Conservation (phyloP, 441 rosid genomes). For the Gossypium gossypioides region DNA sequence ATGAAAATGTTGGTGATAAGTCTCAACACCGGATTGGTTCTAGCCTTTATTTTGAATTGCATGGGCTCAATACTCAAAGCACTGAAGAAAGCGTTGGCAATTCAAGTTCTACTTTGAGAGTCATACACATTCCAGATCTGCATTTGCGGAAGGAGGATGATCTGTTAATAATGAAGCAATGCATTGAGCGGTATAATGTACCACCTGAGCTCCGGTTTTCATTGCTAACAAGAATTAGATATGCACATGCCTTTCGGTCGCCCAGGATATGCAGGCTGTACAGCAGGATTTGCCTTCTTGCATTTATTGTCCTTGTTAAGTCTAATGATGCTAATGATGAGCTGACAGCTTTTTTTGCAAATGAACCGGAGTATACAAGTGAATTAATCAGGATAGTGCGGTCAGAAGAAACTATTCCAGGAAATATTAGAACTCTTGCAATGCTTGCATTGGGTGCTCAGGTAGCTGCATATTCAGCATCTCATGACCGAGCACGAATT, state of each 20-base stretch:
- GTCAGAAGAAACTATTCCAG: conserved; percentile 83
- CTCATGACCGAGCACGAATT: conserved; percentile 90
- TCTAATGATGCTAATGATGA: conserved; percentile 92
- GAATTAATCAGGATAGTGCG: conserved; percentile 88
- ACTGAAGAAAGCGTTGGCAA: conserved; percentile 24
- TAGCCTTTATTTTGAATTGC: conserved; percentile 82
- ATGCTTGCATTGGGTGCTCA: conserved; percentile 96
- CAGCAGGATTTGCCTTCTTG: conserved; percentile 91
- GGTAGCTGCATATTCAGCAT: conserved; percentile 86
- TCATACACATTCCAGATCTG: conserved; percentile 70
- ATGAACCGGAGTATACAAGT: conserved; percentile 96
- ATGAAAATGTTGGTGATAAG: conserved; percentile 46
- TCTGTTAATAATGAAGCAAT: conserved; percentile 66
- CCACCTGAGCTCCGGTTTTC: conserved; percentile 76
- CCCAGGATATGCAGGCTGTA: conserved; percentile 79
- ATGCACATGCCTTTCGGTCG: conserved; percentile 85
- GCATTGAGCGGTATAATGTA: conserved; percentile 68
- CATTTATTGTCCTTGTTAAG: conserved; percentile 93
- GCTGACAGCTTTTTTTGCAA: conserved; percentile 82
- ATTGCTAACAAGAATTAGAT: conserved; percentile 83
- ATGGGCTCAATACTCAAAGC: conserved; percentile 43
- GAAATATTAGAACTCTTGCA: conserved; percentile 80
- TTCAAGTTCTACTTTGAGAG: conserved; percentile 35
- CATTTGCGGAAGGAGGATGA: conserved; percentile 88
- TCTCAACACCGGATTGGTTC: conserved; percentile 77